These are phyloP conservation scores for Lentinula sp. DNA, from an alignment of 768 basidiomycete genomes.

Conservation along the genomic window DNA sequence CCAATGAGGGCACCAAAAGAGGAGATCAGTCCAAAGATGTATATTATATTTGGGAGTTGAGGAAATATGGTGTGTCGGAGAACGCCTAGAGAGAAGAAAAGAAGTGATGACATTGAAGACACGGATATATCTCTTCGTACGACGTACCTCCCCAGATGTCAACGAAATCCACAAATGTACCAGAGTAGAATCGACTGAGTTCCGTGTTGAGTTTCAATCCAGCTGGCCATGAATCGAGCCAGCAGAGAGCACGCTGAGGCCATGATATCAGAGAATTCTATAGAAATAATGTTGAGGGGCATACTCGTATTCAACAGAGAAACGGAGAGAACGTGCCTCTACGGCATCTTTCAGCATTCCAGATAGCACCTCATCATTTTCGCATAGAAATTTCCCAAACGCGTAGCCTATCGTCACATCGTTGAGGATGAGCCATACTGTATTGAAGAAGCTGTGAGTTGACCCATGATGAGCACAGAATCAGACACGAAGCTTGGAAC, in stretches of 20 bases:
- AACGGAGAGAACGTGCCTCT: slow-evolving; percentile 26
- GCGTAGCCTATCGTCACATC: slow-evolving; percentile 83
- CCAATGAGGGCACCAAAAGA: slow-evolving; percentile 12
- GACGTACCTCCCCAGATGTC: slow-evolving; percentile 68
- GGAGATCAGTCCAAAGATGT: slow-evolving; percentile 29
- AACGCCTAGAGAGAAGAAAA: slow-evolving; percentile 12
- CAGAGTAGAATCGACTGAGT: slow-evolving; percentile 80
- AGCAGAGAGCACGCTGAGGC: slow-evolving; percentile 51
- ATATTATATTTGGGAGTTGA: slow-evolving; percentile 22
- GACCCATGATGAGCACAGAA: neutral
- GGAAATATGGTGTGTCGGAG: slow-evolving; percentile 17
- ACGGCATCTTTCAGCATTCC: slow-evolving; percentile 24
- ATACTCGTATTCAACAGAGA: neutral
- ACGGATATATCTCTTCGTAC: neutral
- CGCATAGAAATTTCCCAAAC: slow-evolving; percentile 61
- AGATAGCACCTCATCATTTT: slow-evolving; percentile 52
- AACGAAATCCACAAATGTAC: slow-evolving; percentile 60
- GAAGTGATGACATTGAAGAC: too few relatives aligned
- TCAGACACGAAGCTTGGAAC: slow-evolving; percentile 10
- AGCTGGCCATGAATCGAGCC: slow-evolving; percentile 95
- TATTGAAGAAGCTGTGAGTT: slow-evolving; percentile 63
- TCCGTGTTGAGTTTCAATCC: slow-evolving; percentile 96
- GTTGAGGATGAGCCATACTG: slow-evolving; percentile 86
- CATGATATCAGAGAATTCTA: slow-evolving; percentile 39
- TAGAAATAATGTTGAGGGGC: neutral